Base-by-base conservation (phyloP, 176 grass and related monocot genomes). In the Alopecurus myosuroides region DNA sequence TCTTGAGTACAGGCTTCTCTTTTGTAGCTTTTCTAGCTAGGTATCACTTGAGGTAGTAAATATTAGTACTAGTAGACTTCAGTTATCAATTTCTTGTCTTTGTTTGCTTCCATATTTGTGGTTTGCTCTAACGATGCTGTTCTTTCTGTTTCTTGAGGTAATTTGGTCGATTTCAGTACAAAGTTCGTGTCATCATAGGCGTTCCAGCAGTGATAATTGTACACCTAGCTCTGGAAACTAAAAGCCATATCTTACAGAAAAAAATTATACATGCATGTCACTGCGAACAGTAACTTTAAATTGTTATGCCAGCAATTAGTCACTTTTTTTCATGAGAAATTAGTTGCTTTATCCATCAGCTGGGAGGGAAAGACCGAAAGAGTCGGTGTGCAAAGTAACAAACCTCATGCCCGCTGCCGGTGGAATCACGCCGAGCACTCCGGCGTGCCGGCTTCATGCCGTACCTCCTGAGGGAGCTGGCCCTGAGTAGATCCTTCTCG, bases 331-430 rank as follows among this genome's bases (percentile, higher is more conserved):
- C 3, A 61, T 29, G 12, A 60, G 56, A 23, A 26, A 28, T 12
- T 29, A 61, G n/a, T 36, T 61, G 6, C 7, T 61, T 62, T n/a
- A 20, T 49, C 25, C 14, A 48, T 76, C 20, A 7, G 11, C 30
- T 30, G 14, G 39, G 7, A 48, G 41, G 14, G 1, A 26, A 46
- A 55, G 61, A 13, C 10, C 18, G 1, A 26, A 46, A 55, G 61
- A 13, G 14, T n/a, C 2, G 52, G 4, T 66, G 52, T 25, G 73
- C 25, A 34, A 45, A 50, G 26, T 30, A 48, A 62, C 76, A 74
- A 52, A 97, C 94, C 94, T 97, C 94, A 86, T 97, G 94, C 2
- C 75, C 89, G 15, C 28, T 77, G 86, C 73, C 74, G 9, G 85
- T 77, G 58, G 91, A 97, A 85, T 90, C 81, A 48, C 87, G 94